These are phyloP conservation scores for Phialophora verrucosa DNA, from an alignment of 2,329 filamentous ascomycete genomes.

Conservation along the genomic window DNA sequence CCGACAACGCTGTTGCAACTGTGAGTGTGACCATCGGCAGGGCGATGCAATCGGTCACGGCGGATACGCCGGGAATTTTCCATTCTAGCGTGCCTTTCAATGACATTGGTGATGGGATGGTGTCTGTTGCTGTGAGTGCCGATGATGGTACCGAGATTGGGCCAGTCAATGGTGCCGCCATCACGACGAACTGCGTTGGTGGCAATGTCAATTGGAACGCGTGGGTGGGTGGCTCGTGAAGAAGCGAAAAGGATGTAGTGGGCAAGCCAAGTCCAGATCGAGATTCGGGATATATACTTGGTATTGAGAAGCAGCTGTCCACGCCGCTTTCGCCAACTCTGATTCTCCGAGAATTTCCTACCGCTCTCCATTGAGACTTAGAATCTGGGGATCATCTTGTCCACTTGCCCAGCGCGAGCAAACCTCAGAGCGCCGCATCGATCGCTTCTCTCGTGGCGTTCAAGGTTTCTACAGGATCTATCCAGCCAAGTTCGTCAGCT, in stretches of 20 bases:
- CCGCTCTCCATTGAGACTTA: too few species aligned
- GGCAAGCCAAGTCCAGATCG: too few species aligned
- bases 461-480: slow-evolving; percentile 30
- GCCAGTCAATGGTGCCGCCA: slow-evolving; percentile 13
- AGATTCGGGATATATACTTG: too few species aligned
- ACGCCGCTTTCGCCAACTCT: too few species aligned
- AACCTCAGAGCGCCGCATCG: neutral
- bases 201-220: slow-evolving; percentile 19
- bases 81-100: slow-evolving; percentile 20
- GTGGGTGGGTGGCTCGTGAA: slow-evolving; percentile 16
- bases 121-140: slow-evolving; percentile 7
- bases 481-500: neutral
- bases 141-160: slow-evolving; percentile 14
- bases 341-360: too few species aligned
- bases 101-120: slow-evolving; percentile 8
- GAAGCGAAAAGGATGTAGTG: neutral
- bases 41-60: slow-evolving; percentile 3
- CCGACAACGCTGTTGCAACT: slow-evolving; percentile 8
- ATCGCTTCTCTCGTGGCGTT: slow-evolving; percentile 24
- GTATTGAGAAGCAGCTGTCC: too few species aligned
- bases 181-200: slow-evolving; percentile 7
- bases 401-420: too few species aligned
- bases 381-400: too few species aligned
- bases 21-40: slow-evolving; percentile 20
- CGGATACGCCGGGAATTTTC: slow-evolving; percentile 9